Conservation (phyloP, 192 early-diverging fungal genomes). For the Rhizophlyctis rosea region DNA sequence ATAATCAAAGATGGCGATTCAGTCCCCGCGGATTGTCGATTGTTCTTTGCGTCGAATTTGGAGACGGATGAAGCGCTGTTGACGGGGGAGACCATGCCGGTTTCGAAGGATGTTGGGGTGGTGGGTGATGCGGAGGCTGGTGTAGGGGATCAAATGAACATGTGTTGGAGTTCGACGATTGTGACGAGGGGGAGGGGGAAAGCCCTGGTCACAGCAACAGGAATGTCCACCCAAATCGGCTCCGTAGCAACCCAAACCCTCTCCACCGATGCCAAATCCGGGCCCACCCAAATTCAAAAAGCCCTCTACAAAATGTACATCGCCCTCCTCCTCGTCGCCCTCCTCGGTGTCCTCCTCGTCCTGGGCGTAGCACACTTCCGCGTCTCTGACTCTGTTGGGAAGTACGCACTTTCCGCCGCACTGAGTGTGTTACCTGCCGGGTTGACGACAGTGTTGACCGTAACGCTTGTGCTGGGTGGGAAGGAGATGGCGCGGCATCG, state of each 20-base stretch:
- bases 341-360: constrained; percentile 34
- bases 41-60: constrained; percentile 43
- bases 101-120: constrained; percentile 8
- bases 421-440: constrained; percentile 88
- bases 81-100: constrained; percentile 39
- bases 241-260: constrained; percentile 58
- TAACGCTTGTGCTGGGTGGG: constrained; percentile 79
- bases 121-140: constrained; percentile 3
- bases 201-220: constrained; percentile 77
- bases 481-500: constrained; percentile 79
- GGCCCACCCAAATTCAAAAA: constrained; percentile 53
- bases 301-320: constrained; percentile 38
- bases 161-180: constrained; percentile 66
- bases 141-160: constrained; percentile 31
- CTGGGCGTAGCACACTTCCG: constrained; percentile 41
- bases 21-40: constrained; percentile 73
- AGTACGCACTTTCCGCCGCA: constrained; percentile 74
- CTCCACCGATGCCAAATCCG: constrained; percentile 27
- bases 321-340: constrained; percentile 22
- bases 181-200: constrained; percentile 68
- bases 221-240: constrained; percentile 74
- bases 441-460: constrained; percentile 81
- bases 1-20: constrained; percentile 62
- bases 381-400: constrained; percentile 74
- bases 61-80: constrained; percentile 36